Base-by-base conservation (phyloP, 2,329 filamentous ascomycete genomes). In the Fusarium veterinarium region DNA sequence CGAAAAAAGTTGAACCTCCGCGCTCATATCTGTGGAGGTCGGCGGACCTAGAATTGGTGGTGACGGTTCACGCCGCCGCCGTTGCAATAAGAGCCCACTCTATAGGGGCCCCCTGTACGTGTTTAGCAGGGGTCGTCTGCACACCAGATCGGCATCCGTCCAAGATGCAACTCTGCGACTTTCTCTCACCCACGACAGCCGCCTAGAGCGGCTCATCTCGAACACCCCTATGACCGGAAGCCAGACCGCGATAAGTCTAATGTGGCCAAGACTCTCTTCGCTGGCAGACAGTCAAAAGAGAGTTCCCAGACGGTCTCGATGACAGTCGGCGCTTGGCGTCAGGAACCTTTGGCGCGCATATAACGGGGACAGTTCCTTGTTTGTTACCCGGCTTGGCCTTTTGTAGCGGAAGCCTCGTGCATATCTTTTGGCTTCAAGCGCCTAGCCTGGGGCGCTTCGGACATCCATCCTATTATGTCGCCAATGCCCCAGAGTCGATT, bases 71-170 rank as follows among this genome's bases (percentile, higher is more conserved):
- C 57, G 61, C 71, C 67, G 60, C 46, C 48, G 69, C 70, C 66
- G 52, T 69, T 66, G 25, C 65, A 72, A 64, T 64, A 63, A 60
- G 59, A 72, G 70, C 59, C 71, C 68, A 72, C 71, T 65, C 60
- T 28, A 37, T 42, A 60, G 60, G 57, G 57, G 53, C 31, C 60
- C 49, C 71, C 67, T 69, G 66, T 45, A 48, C 41, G 38, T 66
- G 57, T 31, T 44, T 35, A 42, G 31, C 68, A 59, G 58, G 71
- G 71, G 49, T 69, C 38, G 38, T 46, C 59, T 58, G 49, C 56
- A 37, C 59, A 57, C 67, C 58, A 73, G 71, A 73, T 73, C 71
- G 68, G 53, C 52, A 31, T 71, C 56, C 46, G 57, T 56, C 67
- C 57, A 48, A 59, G 35, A 58, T 52, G 55, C 40, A 41, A 56